These are phyloP conservation scores for Oryza meridionalis DNA, from an alignment of 176 grass and related monocot species.

Conservation along the genomic window DNA sequence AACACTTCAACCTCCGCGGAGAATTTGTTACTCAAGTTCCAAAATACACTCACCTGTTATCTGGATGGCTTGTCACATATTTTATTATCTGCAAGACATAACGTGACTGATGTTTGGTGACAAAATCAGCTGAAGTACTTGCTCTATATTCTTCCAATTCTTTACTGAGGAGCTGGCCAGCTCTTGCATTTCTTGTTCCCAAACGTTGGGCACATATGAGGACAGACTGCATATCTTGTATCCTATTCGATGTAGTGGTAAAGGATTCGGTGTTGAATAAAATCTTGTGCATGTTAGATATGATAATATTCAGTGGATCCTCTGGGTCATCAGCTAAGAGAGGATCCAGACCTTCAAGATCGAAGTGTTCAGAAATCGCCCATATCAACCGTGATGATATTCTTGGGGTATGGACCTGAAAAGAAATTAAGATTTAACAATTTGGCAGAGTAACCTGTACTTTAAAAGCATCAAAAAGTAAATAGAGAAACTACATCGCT, in stretches of 20 bases:
- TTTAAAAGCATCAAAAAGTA: not conserved
- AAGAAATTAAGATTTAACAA: constrained; percentile 31
- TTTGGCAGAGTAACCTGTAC: constrained; percentile 2
- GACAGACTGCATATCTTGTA: constrained; percentile 91
- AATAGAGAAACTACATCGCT: not conserved
- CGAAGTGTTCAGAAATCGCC: constrained; percentile 96
- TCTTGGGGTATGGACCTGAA: constrained; percentile 85
- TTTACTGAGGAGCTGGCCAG: constrained; percentile 82
- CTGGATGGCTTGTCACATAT: constrained; percentile 77
- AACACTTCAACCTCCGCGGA: constrained; percentile 17
- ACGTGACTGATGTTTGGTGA: constrained; percentile 93
- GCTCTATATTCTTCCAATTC: constrained; percentile 92
- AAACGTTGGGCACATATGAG: constrained; percentile 90
- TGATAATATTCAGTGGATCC: constrained; percentile 94
- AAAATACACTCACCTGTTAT: constrained; percentile 74
- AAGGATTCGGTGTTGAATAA: constrained; percentile 87
- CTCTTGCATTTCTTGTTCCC: constrained; percentile 86
- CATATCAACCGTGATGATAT: constrained; percentile 87
- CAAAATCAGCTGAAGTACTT: constrained; percentile 75
- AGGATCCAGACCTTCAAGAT: constrained; percentile 97
- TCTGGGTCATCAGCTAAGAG: constrained; percentile 99
- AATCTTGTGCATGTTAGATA: constrained; percentile 96
- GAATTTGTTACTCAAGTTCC: constrained; percentile 12
- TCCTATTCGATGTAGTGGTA: constrained; percentile 78
- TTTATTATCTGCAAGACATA: constrained; percentile 96